These are phyloP conservation scores for Vigna mungo DNA, from an alignment of 306 rosid species.

Conservation along the genomic window DNA sequence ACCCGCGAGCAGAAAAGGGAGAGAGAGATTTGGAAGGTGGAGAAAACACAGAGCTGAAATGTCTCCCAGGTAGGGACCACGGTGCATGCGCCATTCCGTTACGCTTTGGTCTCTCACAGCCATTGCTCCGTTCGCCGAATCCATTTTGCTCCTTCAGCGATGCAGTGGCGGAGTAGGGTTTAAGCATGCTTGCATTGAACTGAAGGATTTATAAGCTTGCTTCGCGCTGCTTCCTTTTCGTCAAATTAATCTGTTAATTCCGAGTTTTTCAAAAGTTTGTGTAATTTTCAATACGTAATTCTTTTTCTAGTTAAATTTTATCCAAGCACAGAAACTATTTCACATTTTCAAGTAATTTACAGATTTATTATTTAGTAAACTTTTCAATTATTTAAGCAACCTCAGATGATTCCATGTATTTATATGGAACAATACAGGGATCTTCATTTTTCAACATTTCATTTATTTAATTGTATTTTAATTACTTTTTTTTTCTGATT, in stretches of 20 bases:
- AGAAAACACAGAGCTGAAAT: conserved; percentile 91
- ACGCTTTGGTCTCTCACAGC: conserved; percentile 42
- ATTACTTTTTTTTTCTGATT: no score
- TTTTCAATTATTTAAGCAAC: neutral
- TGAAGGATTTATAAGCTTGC: neutral
- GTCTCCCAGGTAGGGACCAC: conserved; percentile 86
- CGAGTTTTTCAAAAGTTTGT: neutral
- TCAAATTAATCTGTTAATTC: neutral
- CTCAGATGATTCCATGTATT: neutral
- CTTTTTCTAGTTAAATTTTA: neutral
- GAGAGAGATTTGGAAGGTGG: conserved; percentile 62
- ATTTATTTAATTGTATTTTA: no score
- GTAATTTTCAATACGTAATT: neutral
- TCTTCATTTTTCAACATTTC: neutral
- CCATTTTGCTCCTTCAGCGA: neutral
- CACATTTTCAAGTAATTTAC: neutral
- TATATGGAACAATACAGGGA: neutral
- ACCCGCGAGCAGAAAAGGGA: conserved; percentile 83
- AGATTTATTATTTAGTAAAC: neutral
- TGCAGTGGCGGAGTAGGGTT: conserved; percentile 40
- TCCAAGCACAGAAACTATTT: neutral
- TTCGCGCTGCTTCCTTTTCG: neutral
- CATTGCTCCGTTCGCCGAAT: conserved; percentile 33
- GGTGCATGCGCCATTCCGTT: conserved; percentile 58
- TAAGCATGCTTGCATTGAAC: conserved; percentile 10